phyloP scores from a whole-genome alignment of 352 stramenopile genomes.

The Globisporangium nodosum region DNA sequence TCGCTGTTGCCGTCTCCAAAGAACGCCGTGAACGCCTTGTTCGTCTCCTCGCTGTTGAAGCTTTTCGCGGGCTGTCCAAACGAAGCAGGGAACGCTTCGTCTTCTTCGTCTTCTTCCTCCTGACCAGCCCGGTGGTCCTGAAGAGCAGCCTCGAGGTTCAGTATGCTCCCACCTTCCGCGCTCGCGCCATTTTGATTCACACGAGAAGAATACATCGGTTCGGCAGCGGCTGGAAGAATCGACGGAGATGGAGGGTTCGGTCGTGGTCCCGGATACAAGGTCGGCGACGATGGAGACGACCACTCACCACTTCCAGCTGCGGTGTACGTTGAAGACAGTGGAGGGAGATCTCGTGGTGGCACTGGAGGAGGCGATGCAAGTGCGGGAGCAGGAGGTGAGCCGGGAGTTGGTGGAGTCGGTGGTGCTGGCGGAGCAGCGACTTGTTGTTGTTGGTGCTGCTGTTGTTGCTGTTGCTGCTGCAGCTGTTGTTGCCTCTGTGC shows the following conservation, averaged over 20 bases:
- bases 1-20: conserved; percentile 52
- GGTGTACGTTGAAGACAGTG: conserved; percentile 9
- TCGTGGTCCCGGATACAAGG: conserved; percentile 22
- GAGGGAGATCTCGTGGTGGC: conserved; percentile 18
- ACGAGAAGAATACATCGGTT: neutral
- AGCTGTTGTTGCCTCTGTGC: conserved; percentile 15
- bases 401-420: neutral
- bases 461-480: conserved; percentile 9
- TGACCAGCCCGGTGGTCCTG: conserved; percentile 16
- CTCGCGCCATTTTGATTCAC: conserved; percentile 1
- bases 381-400: conserved; percentile 6
- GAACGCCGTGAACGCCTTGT: conserved; percentile 68
- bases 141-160: conserved; percentile 4
- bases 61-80: conserved; percentile 23
- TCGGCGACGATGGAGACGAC: conserved; percentile 27
- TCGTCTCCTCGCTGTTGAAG: conserved; percentile 61
- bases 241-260: conserved; percentile 17
- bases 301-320: conserved; percentile 3
- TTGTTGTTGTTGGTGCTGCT: conserved; percentile 7
- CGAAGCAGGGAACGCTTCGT: conserved; percentile 63
- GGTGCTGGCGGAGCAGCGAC: neutral
- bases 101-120: conserved; percentile 63
- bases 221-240: conserved; percentile 4
- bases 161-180: conserved; percentile 5
- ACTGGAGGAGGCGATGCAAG: conserved; percentile 14